A percentile compares a stretch with the other conserved stretches of the same genome.
Evolutionary conservation across 768 basidiomycete species (phyloP).

Genomic region (Mycena pura): DNA sequence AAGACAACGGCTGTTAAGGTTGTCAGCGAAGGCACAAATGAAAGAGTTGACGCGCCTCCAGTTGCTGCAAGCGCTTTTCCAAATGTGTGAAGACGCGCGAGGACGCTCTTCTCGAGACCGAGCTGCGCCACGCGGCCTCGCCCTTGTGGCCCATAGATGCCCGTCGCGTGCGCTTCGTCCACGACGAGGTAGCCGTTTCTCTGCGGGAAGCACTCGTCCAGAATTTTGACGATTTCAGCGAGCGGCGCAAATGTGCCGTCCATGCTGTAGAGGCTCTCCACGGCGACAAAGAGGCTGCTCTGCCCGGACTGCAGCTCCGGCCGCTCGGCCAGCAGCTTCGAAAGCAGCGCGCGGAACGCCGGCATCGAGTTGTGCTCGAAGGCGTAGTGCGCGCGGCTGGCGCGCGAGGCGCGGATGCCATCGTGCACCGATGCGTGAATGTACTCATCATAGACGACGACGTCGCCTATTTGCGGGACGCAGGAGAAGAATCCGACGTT

Average conservation of each 20-base stretch:
- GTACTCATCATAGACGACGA: slow-evolving; percentile 82
- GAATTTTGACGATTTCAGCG: slow-evolving; percentile 61
- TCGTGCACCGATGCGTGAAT: slow-evolving; percentile 94
- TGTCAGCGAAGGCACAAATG: not conserved
- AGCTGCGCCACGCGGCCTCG: slow-evolving; percentile 74
- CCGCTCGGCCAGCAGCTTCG: slow-evolving; percentile 44
- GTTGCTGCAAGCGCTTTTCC: slow-evolving; percentile 88
- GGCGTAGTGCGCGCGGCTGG: slow-evolving; percentile 43
- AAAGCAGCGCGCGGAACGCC: slow-evolving; percentile 54
- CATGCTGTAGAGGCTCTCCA: slow-evolving; percentile 95
- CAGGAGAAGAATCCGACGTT: slow-evolving; percentile 87
- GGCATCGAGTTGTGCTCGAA: slow-evolving; percentile 79
- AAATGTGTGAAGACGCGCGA: slow-evolving; percentile 88
- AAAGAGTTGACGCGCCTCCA: slow-evolving; percentile 65
- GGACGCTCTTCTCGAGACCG: slow-evolving; percentile 73
- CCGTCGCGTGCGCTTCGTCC: slow-evolving; percentile 95
- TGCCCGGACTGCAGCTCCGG: slow-evolving; percentile 45
- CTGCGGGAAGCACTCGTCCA: slow-evolving; percentile 66
- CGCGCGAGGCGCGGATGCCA: slow-evolving; percentile 76
- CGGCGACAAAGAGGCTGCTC: slow-evolving; percentile 73
- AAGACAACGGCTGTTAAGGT: slow-evolving; percentile 70
- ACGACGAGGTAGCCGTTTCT: slow-evolving; percentile 79
- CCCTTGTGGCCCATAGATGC: slow-evolving; percentile 83
- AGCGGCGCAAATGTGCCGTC: slow-evolving; percentile 92
- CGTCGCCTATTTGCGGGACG: slow-evolving; percentile 80